Base-by-base conservation (phyloP, 257 asterid genomes). In the Rehmannia glutinosa region DNA sequence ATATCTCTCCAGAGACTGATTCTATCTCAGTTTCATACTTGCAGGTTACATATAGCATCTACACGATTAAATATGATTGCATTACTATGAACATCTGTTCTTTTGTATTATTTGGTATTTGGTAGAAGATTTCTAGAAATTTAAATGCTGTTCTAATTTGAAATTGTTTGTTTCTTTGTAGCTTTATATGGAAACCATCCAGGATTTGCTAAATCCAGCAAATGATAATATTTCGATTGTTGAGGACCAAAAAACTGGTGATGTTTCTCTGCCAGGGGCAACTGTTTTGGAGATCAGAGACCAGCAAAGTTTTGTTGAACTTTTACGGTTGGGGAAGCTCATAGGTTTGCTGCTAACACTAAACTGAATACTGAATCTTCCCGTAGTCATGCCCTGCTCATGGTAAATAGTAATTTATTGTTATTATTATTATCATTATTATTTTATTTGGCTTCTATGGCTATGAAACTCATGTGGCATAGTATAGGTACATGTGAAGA, bases 231-330 rank as follows among this genome's bases (percentile, higher is more conserved):
- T 94, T 76, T 71, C 98, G 36, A 94, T 94, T 66, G 97, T 91
- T 42, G 98, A 94, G 84, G 99, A 94, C 71, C 97, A 91, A 78
- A 87, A 77, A 78, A 81, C 87, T 43, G 98, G 99, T 30, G 99
- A 94, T 82, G 99, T 91, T 79, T 89, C 96, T 39, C 66, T 94
- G 71, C 99, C 99, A n/a, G 99, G 99, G 78, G 98, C 96, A 3
- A 94, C 98, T 28, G 76, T 84, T 28, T 74, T 87, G 82, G 96
- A 89, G 69, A 81, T 94, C 77, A 86, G 88, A 56, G 85, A 89
- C 76, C 97, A 94, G 78, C 95, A 84, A 80, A 94, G 85, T 80
- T 94, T 94, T 73, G 38, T 91, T 28, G 98, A 94, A 70, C 93
- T 94, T 64, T 73, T 94, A 70, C 93, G 95, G 23, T 64, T 91